Conservation (phyloP, 148 eudicot genomes). For the Persicaria maculosa region DNA sequence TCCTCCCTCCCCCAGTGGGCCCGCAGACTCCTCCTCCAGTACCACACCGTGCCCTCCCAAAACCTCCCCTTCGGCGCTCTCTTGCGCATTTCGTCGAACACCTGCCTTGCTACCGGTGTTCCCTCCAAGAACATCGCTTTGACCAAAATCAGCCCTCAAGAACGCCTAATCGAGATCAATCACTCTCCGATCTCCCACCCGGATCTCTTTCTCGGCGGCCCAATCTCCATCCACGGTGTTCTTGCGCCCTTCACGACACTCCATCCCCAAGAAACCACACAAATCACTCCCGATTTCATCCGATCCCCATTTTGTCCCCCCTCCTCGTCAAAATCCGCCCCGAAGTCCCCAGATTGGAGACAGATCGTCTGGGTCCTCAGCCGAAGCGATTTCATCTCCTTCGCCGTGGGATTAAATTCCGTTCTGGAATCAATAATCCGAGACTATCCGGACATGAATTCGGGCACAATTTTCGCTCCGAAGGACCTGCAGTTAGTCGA, state of each 20-base stretch:
- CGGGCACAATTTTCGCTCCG: constrained; percentile 49
- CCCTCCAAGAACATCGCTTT: constrained; percentile 26
- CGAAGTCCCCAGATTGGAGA: constrained; percentile 21
- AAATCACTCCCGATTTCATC: constrained; percentile 16
- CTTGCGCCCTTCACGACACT: constrained; percentile 31
- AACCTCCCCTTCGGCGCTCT: constrained; percentile 27
- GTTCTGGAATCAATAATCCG: constrained; percentile 34
- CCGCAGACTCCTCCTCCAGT: constrained; percentile 35
- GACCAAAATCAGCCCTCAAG: constrained; percentile 17
- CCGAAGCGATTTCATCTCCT: constrained; percentile 40
- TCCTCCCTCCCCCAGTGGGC: constrained; percentile 25
- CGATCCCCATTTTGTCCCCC: constrained; percentile 18
- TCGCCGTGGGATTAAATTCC: constrained; percentile 46
- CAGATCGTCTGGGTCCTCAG: constrained; percentile 29
- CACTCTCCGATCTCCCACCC: constrained; percentile 47
- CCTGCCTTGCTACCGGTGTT: constrained; percentile 42
- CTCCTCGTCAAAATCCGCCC: background rate
- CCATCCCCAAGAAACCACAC: constrained; percentile 9
- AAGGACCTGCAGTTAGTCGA: constrained; percentile 31
- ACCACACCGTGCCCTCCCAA: constrained; percentile 37
- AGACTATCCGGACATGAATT: constrained; percentile 31
- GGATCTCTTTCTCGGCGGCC: constrained; percentile 45
- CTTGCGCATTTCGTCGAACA: constrained; percentile 15
- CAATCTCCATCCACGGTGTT: constrained; percentile 59
- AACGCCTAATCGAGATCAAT: constrained; percentile 34